Base-by-base conservation (phyloP, 2,329 filamentous ascomycete species). In the Neocucurbitaria cava region DNA sequence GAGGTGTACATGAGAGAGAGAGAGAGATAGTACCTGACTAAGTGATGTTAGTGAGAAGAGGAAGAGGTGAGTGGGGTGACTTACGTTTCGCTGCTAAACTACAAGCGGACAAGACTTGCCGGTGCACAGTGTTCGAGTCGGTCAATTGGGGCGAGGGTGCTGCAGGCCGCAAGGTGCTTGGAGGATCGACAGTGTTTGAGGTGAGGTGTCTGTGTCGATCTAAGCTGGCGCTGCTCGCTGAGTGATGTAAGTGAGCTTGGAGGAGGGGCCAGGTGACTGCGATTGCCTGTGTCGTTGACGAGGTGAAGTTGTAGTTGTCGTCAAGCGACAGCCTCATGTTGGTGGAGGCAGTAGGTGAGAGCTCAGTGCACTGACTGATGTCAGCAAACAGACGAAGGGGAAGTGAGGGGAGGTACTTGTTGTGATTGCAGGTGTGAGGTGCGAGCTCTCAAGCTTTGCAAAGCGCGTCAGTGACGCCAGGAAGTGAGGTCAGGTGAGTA, bases 11-110 rank as follows among this genome's bases (percentile, higher is more conserved):
- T 50, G 39, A 26, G 35, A n/a, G 20, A 26, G 13, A 49, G 46
- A 44, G 39, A 46, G 20, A 26, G 13, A 49, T 42, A 44, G 39
- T 41, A 46, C 41, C 28, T 42, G 13, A 42, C 50, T 57, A 17
- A 8, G 4, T 2, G 17, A 3, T 41, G 38, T 58, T 24, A 54
- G 46, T 48, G 8, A 36, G 2, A 15, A 11, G 11, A 0, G 6
- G 6, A 21, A 17, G 40, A n/a, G 4, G 13, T 6, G 17, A 24
- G 21, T 11, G 17, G 13, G 20, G 21, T 23, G 17, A 44, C 46
- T 41, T 46, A 46, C 46, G 3, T 18, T 45, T 49, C 41, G 26
- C 13, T 21, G 5, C 51, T 54, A 49, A n/a, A 21, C 41, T 49
- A 54, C 35, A 8, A 23, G 20, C 28, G 8, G 35, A 21, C 18